Evolutionary conservation across 805 yeast species (phyloP).

Genomic region (Candida nemodendra): DNA sequence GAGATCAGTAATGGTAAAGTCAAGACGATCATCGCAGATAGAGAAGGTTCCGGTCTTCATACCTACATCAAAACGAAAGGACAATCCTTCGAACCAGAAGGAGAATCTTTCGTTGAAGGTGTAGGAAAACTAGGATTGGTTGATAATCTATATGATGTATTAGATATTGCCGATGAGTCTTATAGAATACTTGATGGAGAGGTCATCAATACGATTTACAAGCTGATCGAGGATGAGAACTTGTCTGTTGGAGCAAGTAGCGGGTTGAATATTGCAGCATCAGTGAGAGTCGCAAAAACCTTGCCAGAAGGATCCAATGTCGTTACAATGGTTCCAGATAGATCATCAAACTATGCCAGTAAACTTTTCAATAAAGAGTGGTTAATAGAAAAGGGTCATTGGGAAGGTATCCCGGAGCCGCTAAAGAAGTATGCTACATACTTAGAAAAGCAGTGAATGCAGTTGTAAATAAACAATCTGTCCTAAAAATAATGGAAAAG

Average conservation of each 20-base stretch:
- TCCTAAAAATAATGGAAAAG: too few species aligned
- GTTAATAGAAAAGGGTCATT: constrained; percentile 64
- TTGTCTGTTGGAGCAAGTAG: constrained; percentile 80
- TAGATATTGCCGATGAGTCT: constrained; percentile 70
- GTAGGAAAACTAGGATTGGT: constrained; percentile 89
- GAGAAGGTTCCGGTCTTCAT: constrained; percentile 82
- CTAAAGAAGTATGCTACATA: constrained; percentile 58
- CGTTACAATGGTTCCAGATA: constrained; percentile 78
- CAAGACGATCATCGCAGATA: constrained; percentile 71
- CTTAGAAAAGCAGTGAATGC: too few species aligned
- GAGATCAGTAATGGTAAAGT: constrained; percentile 66
- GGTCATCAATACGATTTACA: constrained; percentile 71
- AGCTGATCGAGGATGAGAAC: constrained; percentile 78
- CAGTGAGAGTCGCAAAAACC: constrained; percentile 64
- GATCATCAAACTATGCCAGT: constrained; percentile 78
- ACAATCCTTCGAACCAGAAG: constrained; percentile 57
- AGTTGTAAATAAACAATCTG: too few species aligned
- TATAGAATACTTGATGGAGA: constrained; percentile 66
- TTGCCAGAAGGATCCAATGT: constrained; percentile 71
- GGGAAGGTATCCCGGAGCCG: constrained; percentile 58
- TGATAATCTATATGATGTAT: constrained; percentile 58
- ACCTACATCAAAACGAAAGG: constrained; percentile 69
- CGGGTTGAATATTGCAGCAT: constrained; percentile 81
- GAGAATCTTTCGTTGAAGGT: constrained; percentile 84
- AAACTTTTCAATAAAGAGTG: constrained; percentile 68